These are phyloP conservation scores for Immersiporthe knoxdaviesiana DNA, from an alignment of 2,329 filamentous ascomycete species.

Conservation along the genomic window DNA sequence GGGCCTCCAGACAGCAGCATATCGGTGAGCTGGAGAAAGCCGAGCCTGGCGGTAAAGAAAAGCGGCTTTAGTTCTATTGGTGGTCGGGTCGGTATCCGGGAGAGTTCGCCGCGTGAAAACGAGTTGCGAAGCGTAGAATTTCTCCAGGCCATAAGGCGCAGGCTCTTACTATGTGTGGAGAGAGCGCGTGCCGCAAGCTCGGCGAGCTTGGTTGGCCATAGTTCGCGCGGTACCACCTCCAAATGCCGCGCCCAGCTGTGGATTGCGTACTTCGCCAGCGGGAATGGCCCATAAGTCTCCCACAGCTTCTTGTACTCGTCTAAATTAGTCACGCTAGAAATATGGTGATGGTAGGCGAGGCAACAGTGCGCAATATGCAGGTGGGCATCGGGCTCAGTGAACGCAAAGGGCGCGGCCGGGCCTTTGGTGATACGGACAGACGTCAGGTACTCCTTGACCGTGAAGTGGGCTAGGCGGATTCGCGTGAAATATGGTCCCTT, in stretches of 20 bases:
- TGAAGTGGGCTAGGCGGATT: not conserved
- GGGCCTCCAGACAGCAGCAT: not conserved
- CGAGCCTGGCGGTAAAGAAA: not conserved
- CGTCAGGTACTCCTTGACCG: not conserved
- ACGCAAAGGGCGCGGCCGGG: not conserved
- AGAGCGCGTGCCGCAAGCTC: not conserved
- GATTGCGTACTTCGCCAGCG: not conserved
- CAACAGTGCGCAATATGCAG: not conserved
- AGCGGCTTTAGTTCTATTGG: too few species aligned
- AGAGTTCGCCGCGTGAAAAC: too few species aligned
- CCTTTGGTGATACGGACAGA: not conserved
- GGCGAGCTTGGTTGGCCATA: not conserved
- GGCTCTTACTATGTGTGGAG: not conserved
- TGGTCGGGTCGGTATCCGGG: too few species aligned
- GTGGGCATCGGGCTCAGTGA: not conserved
- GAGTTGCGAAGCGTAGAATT: too few species aligned
- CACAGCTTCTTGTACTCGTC: not conserved
- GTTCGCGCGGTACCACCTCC: not conserved
- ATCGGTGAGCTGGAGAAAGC: not conserved
- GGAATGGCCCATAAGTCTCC: too few species aligned
- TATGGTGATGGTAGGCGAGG: not conserved
- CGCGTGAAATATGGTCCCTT: not conserved
- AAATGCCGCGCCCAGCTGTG: not conserved
- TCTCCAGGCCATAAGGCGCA: not conserved
- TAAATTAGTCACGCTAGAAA: not conserved